Base-by-base conservation (phyloP, 306 rosid genomes). In the Datisca glomerata region DNA sequence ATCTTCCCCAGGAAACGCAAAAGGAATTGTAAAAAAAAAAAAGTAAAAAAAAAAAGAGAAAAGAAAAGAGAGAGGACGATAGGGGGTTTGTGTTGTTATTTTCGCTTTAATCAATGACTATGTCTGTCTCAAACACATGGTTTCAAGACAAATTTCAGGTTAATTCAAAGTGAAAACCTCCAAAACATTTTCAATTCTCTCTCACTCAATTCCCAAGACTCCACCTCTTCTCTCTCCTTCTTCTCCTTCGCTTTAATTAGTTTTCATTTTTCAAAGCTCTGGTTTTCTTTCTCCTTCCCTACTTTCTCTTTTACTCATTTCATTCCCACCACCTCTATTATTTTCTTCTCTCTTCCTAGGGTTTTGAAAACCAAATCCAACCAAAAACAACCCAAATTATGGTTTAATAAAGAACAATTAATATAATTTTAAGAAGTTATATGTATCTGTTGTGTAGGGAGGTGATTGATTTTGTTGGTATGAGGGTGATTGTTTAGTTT, bases 131-230 rank as follows among this genome's bases (percentile, higher is more conserved):
- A 25, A 49, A 22, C 46, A 37, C 45, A 49, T 41, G 46, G 46
- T 37, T 55, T 63, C 50, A 27, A 51, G 52, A 43, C 36, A 31
- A 8, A 51, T 48, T 55, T 51, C 63, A 34, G 66, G 53, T 52
- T 60, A 45, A 55, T 67, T 35, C 40, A 43, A 41, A 19, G 33
- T 1, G 31, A 15, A 49, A 61, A 47, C 34, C 18, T 64, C 55
- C 35, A 49, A 29, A 40, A 38, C 58, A 49, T 56, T 23, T 20
- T 34, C 59, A n/a, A n/a, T n/a, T n/a, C n/a, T n/a, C n/a, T n/a
- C 24, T 47, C 61, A 21, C 56, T 53, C 77, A 59, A 59, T 57
- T 69, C 67, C 72, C 78, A 57, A 76, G 55, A 25, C 42, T 24
- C 3, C 34, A 18, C 27, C 46, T 33, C 37, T 24, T 49, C 31